Evolutionary conservation across 108 stramenopile genomes (phyloP).

Genomic region (Stephanodiscus triporus): DNA sequence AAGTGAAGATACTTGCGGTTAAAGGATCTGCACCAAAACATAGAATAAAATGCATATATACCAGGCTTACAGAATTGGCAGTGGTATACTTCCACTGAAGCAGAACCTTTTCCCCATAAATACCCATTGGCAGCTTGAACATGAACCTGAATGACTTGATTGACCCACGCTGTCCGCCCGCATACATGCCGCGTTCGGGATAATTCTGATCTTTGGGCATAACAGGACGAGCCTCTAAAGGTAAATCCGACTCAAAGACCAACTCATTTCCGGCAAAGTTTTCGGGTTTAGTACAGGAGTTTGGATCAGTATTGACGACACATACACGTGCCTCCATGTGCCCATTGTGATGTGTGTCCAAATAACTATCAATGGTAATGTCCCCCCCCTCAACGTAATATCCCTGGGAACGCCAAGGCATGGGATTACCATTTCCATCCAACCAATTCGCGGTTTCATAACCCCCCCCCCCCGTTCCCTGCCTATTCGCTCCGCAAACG

Average conservation of each 20-base stretch:
- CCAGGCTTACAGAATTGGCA: slow-evolving; percentile 38
- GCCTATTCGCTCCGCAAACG: no score
- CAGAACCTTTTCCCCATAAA: slow-evolving; percentile 53
- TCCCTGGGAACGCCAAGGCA: slow-evolving; percentile 37
- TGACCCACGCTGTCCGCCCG: slow-evolving; percentile 45
- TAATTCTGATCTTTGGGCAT: slow-evolving; percentile 36
- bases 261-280: slow-evolving; percentile 43
- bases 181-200: slow-evolving; percentile 46
- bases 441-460: slow-evolving; percentile 21
- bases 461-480: no score
- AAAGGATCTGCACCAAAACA: slow-evolving; percentile 13
- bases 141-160: slow-evolving; percentile 36
- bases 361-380: slow-evolving; percentile 15
- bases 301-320: background rate
- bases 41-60: background rate
- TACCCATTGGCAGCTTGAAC: slow-evolving; percentile 43
- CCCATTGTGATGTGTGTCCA: slow-evolving; percentile 38
- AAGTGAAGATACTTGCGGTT: slow-evolving; percentile 18
- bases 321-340: slow-evolving; percentile 41
- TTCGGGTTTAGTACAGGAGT: slow-evolving; percentile 15
- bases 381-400: slow-evolving; percentile 23
- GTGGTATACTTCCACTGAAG: slow-evolving; percentile 62
- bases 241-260: slow-evolving; percentile 40
- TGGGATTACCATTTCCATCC: slow-evolving; percentile 19
- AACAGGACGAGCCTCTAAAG: slow-evolving; percentile 18